These are phyloP conservation scores for Xylaria sp. DNA, from an alignment of 2,329 filamentous ascomycete genomes.

Conservation along the genomic window DNA sequence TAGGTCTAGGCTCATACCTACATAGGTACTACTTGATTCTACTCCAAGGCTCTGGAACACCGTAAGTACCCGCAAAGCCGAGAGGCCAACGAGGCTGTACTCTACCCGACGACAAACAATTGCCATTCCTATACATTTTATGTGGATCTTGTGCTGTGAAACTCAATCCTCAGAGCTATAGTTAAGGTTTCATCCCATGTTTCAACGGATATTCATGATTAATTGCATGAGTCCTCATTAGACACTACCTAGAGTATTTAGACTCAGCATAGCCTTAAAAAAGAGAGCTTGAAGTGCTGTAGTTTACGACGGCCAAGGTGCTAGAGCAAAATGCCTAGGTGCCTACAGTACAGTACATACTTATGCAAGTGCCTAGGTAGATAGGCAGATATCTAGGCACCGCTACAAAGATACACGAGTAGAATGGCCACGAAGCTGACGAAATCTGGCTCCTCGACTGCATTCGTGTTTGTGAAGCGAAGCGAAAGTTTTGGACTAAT, in stretches of 20 bases:
- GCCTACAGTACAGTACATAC: neutral
- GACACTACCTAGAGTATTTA: too few relatives aligned
- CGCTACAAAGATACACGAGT: neutral
- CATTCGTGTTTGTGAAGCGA: too few relatives aligned
- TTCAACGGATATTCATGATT: too few relatives aligned
- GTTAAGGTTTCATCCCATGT: too few relatives aligned
- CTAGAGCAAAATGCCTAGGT: neutral
- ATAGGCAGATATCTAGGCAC: neutral
- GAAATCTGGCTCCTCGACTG: neutral
- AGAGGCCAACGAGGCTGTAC: conserved; percentile 41
- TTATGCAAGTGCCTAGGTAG: too few relatives aligned
- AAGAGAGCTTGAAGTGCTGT: neutral
- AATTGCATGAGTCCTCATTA: too few relatives aligned
- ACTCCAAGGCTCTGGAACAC: neutral
- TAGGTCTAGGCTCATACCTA: too few relatives aligned
- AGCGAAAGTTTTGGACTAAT: conserved; percentile 4
- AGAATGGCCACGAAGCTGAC: conserved; percentile 7
- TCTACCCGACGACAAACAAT: conserved; percentile 27
- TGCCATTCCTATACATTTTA: neutral
- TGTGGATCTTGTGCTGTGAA: too few relatives aligned
- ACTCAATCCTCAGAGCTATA: too few relatives aligned
- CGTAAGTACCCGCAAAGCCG: conserved; percentile 5
- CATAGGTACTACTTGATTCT: neutral
- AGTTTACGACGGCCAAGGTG: neutral
- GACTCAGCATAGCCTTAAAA: too few relatives aligned